phyloP scores from a whole-genome alignment of 768 basidiomycete species.

The Suillus variegatus region DNA sequence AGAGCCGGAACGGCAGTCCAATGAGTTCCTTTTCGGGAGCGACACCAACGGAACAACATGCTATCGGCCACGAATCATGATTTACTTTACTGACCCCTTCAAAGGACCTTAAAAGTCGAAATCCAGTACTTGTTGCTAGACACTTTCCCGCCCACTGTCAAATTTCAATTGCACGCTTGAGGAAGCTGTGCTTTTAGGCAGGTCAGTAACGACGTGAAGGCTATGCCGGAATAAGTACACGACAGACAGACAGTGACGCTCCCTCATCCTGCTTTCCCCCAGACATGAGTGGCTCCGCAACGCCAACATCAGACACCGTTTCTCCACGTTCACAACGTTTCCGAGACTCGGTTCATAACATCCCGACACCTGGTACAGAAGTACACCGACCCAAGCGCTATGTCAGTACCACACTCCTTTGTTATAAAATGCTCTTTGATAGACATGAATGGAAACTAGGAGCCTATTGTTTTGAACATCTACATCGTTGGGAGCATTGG shows the following conservation, averaged over 20 bases:
- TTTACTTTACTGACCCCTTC: too few species aligned
- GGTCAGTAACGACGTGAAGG: background rate
- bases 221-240: background rate
- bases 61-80: too few species aligned
- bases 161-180: too few species aligned
- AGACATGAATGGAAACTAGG: slow-evolving; percentile 16
- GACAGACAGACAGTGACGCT: background rate
- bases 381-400: slow-evolving; percentile 40
- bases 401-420: slow-evolving; percentile 32
- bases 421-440: background rate
- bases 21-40: background rate
- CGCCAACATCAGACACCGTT: background rate
- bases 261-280: slow-evolving; percentile 1
- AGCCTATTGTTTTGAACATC: slow-evolving; percentile 35
- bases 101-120: too few species aligned
- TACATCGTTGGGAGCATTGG: slow-evolving; percentile 43
- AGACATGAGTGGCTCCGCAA: slow-evolving; percentile 1
- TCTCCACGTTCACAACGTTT: slow-evolving; percentile 35
- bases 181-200: background rate
- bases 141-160: too few species aligned
- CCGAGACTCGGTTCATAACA: slow-evolving; percentile 47
- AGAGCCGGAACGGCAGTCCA: background rate
- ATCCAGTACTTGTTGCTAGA: too few species aligned
- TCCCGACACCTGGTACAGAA: slow-evolving; percentile 44
- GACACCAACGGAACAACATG: too few species aligned